These are phyloP conservation scores for Fusarium sp. DNA, from an alignment of 2,329 filamentous ascomycete species.

Conservation along the genomic window DNA sequence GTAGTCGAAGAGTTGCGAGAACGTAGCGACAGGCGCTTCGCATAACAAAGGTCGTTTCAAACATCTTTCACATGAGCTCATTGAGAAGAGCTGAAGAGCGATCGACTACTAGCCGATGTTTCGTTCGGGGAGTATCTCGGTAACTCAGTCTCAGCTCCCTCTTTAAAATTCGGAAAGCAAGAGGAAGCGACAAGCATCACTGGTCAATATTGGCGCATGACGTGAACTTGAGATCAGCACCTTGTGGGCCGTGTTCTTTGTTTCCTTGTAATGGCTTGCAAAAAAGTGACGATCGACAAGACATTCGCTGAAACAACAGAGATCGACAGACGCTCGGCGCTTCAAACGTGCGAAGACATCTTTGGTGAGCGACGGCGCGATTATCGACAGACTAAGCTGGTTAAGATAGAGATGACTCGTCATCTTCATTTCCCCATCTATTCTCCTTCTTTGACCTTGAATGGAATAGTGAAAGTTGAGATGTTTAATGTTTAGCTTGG, in stretches of 20 bases:
- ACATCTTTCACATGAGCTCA: not conserved
- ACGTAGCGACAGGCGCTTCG: conserved; percentile 1
- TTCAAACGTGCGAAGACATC: conserved; percentile 20
- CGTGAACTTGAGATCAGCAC: conserved; percentile 18
- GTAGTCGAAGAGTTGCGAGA: not conserved
- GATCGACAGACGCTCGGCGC: conserved; percentile 25
- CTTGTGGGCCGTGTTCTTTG: conserved; percentile 20
- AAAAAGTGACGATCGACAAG: conserved; percentile 36
- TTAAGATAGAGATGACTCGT: conserved; percentile 23
- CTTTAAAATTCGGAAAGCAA: conserved; percentile 10
- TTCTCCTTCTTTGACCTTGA: not conserved
- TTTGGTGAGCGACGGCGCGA: conserved; percentile 23
- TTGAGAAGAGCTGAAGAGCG: not conserved
- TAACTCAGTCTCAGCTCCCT: not conserved
- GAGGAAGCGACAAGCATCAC: conserved; percentile 14
- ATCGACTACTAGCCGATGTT: conserved; percentile 22
- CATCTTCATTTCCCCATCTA: conserved; percentile 39
- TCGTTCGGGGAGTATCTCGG: conserved; percentile 35
- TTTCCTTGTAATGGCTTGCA: conserved; percentile 13
- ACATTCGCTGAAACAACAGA: conserved; percentile 28
- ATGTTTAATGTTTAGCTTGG: not conserved
- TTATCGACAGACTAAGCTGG: conserved; percentile 28
- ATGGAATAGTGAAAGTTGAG: not conserved
- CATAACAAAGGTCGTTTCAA: conserved; percentile 15
- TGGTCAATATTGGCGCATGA: conserved; percentile 23